phyloP scores from a whole-genome alignment of 2,329 filamentous ascomycete genomes.

The Phialophora chinensis region DNA sequence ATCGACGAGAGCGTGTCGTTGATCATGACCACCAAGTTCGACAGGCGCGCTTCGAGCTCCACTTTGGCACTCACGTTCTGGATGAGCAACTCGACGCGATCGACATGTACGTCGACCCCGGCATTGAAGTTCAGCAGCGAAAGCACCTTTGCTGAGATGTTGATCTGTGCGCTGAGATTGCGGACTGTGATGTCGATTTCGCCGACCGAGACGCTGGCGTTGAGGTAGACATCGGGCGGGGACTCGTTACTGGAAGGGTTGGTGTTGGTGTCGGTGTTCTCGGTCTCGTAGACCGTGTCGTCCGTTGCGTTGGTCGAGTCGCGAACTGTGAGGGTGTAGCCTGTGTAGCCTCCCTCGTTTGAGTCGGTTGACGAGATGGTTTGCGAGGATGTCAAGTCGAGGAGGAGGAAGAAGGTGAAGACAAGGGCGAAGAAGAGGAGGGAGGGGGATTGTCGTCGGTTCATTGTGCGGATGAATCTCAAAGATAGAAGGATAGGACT shows the following conservation, averaged over 20 bases:
- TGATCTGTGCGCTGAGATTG: constrained; percentile 66
- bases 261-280: constrained; percentile 53
- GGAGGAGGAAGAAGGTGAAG: background rate
- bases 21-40: constrained; percentile 66
- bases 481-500: background rate
- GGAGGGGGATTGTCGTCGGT: background rate
- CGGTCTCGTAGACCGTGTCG: constrained; percentile 61
- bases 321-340: constrained; percentile 60
- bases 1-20: constrained; percentile 63
- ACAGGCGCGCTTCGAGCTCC: constrained; percentile 63
- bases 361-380: constrained; percentile 36
- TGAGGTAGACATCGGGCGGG: constrained; percentile 65
- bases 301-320: constrained; percentile 40
- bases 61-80: constrained; percentile 65
- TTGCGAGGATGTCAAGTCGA: constrained; percentile 15
- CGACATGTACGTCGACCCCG: constrained; percentile 64
- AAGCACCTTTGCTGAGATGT: constrained; percentile 65
- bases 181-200: constrained; percentile 65
- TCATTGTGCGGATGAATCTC: background rate
- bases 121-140: constrained; percentile 66
- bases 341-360: constrained; percentile 58
- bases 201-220: constrained; percentile 63
- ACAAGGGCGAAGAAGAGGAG: background rate
- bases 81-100: constrained; percentile 62
- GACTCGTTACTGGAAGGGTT: constrained; percentile 48